phyloP scores from a whole-genome alignment of 2,329 filamentous ascomycete genomes.

The Phaeophleospora eucalypticola region DNA sequence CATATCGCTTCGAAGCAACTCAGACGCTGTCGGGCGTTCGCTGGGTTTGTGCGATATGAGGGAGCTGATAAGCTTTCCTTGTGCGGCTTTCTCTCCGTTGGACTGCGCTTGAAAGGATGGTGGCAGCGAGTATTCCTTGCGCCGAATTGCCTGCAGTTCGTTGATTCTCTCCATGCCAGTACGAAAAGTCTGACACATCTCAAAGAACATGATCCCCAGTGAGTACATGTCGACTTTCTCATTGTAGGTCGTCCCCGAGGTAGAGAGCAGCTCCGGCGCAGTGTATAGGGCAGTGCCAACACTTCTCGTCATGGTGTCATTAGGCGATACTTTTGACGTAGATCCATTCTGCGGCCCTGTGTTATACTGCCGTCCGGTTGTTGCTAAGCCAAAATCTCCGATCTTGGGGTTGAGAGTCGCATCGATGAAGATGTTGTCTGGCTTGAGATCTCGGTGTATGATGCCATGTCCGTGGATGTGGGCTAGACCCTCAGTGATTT shows the following conservation, averaged over 20 bases:
- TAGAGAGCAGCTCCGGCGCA: constrained; percentile 82
- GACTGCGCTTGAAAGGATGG: constrained; percentile 59
- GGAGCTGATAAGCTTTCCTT: constrained; percentile 73
- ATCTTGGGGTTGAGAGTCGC: constrained; percentile 87
- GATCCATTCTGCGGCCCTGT: constrained; percentile 45
- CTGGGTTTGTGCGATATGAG: constrained; percentile 78
- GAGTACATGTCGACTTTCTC: constrained; percentile 99
- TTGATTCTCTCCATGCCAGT: constrained; percentile 62
- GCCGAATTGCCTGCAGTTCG: constrained; percentile 65
- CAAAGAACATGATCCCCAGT: constrained; percentile 94
- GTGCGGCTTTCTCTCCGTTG: constrained; percentile 61
- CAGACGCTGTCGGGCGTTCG: constrained; percentile 74
- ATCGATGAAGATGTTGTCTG: constrained; percentile 97
- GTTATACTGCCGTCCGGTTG: constrained; percentile 71
- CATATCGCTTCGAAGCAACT: constrained; percentile 79
- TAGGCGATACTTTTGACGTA: constrained; percentile 14
- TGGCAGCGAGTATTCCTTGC: constrained; percentile 65
- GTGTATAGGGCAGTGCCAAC: constrained; percentile 83
- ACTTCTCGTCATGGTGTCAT: constrained; percentile 63
- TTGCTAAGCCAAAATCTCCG: constrained; percentile 92
- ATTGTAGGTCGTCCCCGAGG: constrained; percentile 72
- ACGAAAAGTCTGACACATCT: constrained; percentile 72
- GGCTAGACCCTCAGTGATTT: constrained; percentile 81
- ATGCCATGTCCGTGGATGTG: constrained; percentile 90
- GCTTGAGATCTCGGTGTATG: constrained; percentile 93